Base-by-base conservation (phyloP, 257 asterid species). In the Scutellaria baicalensis region DNA sequence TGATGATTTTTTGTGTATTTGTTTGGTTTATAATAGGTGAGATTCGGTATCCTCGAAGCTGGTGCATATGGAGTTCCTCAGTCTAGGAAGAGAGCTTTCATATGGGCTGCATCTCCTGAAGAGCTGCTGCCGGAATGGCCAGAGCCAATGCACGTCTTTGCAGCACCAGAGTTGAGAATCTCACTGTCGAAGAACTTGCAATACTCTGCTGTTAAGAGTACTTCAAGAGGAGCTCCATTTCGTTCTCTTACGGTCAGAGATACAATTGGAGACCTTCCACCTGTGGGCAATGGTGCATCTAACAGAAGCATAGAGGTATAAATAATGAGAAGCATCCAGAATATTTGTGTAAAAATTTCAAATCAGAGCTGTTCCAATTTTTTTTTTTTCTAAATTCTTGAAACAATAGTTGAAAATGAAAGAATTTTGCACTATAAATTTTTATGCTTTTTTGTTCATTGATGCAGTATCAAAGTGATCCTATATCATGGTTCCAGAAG, bases 21-120 rank as follows among this genome's bases (percentile, higher is more conserved):
- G 18, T 62, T 66, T 73, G 67, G 44, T 50, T 54, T 57, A 61
- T 81, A 68, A 47, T 59, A 89, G 96, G 96, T 89, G 80, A 82
- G 96, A 71, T 89, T 87, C 78, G 99, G 99, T 63, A 85, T 93
- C 77, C 96, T 93, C 51, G 99, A 93, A 85, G 99, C 97, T 61
- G 97, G 97, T 79, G 88, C 96, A 7, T 93, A 72, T 82, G 99
- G 99, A 51, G 93, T 93, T 72, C 94, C 97, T 69, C 99, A 93
- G 82, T 85, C 97, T 36, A 84, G 97, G 82, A 93, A 91, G 83
- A 84, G 99, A 73, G 99, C 97, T 65, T 91, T 91, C 75, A 91
- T 93, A 75, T 93, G 99, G 99, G 97, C 97, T 8, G 96, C 99
- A 18, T 82, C 96, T 50, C 97, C 96, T n/a, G 93, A 91, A 39